phyloP scores from a whole-genome alignment of 2,329 filamentous ascomycete species.

The Ascochyta pisi region DNA sequence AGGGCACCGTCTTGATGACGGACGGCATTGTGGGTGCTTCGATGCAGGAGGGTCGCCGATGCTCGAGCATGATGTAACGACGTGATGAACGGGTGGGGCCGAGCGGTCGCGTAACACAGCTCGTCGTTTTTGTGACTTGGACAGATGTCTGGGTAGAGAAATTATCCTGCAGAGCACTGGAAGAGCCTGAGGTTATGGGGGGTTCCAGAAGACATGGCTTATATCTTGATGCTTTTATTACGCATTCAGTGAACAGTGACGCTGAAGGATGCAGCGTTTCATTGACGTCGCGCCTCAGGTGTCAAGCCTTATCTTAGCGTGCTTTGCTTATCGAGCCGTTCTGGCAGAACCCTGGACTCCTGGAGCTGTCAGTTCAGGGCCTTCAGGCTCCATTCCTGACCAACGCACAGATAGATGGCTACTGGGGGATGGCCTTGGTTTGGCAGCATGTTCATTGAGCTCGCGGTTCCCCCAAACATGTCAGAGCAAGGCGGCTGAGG shows the following conservation, averaged over 20 bases:
- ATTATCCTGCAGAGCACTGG: background rate
- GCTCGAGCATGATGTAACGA: constrained; percentile 16
- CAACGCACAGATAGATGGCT: background rate
- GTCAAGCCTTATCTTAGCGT: constrained; percentile 15
- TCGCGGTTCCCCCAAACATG: no score
- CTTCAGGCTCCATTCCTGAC: constrained; percentile 1
- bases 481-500: background rate
- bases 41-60: constrained; percentile 30
- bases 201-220: background rate
- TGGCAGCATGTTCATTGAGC: background rate
- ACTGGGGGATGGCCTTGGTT: no score
- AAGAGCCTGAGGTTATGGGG: background rate
- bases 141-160: background rate
- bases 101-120: constrained; percentile 5
- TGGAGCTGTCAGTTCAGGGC: background rate
- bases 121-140: background rate
- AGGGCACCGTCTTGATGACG: constrained; percentile 38
- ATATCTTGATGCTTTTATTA: constrained; percentile 1
- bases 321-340: constrained; percentile 4
- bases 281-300: constrained; percentile 16
- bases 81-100: constrained; percentile 12
- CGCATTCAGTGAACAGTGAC: background rate
- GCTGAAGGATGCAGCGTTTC: constrained; percentile 17
- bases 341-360: background rate
- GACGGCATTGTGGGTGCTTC: constrained; percentile 37